Percentiles rank a stretch among this genome's conserved stretches.
Evolutionary conservation across 805 yeast species (phyloP).

Genomic region (Saturnispora serradocipensis): DNA sequence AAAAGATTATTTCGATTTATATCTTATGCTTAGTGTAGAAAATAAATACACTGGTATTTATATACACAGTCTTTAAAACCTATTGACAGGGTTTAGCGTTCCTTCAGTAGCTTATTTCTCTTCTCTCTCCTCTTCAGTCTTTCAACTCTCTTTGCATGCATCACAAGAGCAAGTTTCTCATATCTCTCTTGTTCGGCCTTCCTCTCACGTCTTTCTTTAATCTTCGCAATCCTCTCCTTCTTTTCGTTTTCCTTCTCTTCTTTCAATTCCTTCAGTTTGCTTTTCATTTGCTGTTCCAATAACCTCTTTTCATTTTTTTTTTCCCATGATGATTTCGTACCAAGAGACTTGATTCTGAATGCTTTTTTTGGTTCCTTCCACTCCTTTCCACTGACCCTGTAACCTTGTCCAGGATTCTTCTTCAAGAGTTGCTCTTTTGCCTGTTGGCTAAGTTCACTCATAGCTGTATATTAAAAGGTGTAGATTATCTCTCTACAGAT

Average conservation of each 20-base stretch:
- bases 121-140: constrained; percentile 85
- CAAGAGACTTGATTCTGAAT: constrained; percentile 52
- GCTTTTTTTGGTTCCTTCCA: constrained; percentile 68
- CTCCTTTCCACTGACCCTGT: constrained; percentile 36
- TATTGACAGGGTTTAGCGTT: constrained; percentile 39
- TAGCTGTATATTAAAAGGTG: background rate
- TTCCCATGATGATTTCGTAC: constrained; percentile 56
- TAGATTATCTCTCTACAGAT: background rate
- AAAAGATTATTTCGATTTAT: background rate
- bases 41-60: background rate
- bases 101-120: constrained; percentile 88
- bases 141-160: constrained; percentile 89
- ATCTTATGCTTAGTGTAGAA: background rate
- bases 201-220: constrained; percentile 67
- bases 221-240: constrained; percentile 41
- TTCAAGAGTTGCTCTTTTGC: background rate
- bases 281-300: constrained; percentile 58
- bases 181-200: constrained; percentile 87
- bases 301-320: constrained; percentile 56
- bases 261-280: constrained; percentile 61
- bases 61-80: background rate
- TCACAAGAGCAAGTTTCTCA: constrained; percentile 69
- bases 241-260: constrained; percentile 64
- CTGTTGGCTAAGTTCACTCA: constrained; percentile 5
- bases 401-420: constrained; percentile 21